Base-by-base conservation (phyloP, 225 moss, liverwort and hornwort species). In the Lunularia cruciata region DNA sequence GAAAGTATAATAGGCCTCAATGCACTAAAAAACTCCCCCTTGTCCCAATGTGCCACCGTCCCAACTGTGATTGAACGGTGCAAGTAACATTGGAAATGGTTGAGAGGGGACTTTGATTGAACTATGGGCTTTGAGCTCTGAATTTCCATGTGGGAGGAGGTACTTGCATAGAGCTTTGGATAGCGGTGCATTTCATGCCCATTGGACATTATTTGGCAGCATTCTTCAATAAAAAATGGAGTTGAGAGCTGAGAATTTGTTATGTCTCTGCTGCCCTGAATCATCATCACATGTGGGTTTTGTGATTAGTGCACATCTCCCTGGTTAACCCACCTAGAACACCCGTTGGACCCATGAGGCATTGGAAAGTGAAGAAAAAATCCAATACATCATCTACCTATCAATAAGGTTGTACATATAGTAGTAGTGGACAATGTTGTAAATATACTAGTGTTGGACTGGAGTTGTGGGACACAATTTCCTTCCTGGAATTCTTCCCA, bases 41-140 rank as follows among this genome's bases (percentile, higher is more conserved):
- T 67, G 67, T 67, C 67, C 67, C 67, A 52, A 51, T 67, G 67
- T 67, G 34, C 67, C 34, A 67, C 48, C 65, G 67, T 67, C 51
- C 3, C 67, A 35, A 33, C 34, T 51, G 22, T 48, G 47, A 48
- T 52, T 34, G 33, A 33, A 52, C 36, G 49, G 48, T 67, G 48
- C 47, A 20, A 51, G 51, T 35, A 36, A n/a, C 67, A 67, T 52
- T 67, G 67, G 67, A 48, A 67, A 67, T 51, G 49, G 49, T 67
- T 51, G 67, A 51, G 33, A 51, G 67, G 51, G 51, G 51, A 51
- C 51, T 67, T 67, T 33, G 67, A 49, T 67, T 49, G 51, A 67
- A 49, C 51, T 67, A 51, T 67, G 22, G 51, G 48, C 67, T 51
- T 52, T 48, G 49, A 67, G 67, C 67, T 67, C 49, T 67, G 51